Percentiles rank a stretch among this genome's conserved stretches.
Evolutionary conservation across 2,329 filamentous ascomycete species (phyloP).

Genomic region (Amauroascus niger): DNA sequence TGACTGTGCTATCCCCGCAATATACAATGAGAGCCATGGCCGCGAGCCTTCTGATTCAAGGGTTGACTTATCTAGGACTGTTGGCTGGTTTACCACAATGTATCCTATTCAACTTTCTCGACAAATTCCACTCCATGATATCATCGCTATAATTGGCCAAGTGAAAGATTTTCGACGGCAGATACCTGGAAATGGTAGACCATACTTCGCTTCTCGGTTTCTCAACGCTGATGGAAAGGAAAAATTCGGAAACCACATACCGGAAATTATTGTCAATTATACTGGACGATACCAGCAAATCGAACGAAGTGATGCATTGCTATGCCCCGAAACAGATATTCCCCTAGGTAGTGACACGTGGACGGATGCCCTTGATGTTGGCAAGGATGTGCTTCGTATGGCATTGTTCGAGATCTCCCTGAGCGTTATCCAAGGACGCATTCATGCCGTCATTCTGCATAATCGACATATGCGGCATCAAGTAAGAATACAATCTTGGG

Average conservation of each 20-base stretch:
- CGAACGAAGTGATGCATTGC: conserved; percentile 27
- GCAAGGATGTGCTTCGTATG: conserved; percentile 28
- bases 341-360: background rate
- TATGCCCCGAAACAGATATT: background rate
- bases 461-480: conserved; percentile 41
- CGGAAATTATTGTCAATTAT: conserved; percentile 36
- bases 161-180: conserved; percentile 33
- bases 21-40: conserved; percentile 22
- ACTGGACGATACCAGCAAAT: conserved; percentile 34
- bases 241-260: conserved; percentile 28
- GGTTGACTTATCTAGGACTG: conserved; percentile 39
- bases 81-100: conserved; percentile 44
- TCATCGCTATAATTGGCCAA: conserved; percentile 26
- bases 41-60: conserved; percentile 31
- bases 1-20: conserved; percentile 34
- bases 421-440: conserved; percentile 32
- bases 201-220: conserved; percentile 28
- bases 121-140: conserved; percentile 6
- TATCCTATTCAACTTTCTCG: conserved; percentile 32
- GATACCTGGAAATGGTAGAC: conserved; percentile 23
- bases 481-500: conserved; percentile 35
- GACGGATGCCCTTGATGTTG: background rate
- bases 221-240: conserved; percentile 22
- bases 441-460: conserved; percentile 43
- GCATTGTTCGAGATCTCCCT: conserved; percentile 45